Evolutionary conservation across 208 protist genomes (phyloP).

Genomic region (Wallacemonas sp.): DNA sequence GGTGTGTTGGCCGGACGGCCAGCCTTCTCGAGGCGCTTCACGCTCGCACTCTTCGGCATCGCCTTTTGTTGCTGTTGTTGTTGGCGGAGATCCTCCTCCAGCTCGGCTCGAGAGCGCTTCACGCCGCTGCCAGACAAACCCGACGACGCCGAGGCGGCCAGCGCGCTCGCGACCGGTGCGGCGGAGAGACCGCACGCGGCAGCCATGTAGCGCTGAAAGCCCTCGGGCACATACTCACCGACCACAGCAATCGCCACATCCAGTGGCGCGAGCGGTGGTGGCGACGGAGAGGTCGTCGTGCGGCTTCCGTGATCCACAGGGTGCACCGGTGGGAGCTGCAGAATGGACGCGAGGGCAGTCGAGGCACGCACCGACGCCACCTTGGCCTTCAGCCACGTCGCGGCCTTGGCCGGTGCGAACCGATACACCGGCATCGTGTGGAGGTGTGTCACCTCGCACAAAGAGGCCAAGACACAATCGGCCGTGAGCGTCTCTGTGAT

Average conservation of each 20-base stretch:
- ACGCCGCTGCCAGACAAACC: constrained; percentile 6
- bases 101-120: not conserved
- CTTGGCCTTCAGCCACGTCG: constrained; percentile 45
- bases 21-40: constrained; percentile 59
- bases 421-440: constrained; percentile 34
- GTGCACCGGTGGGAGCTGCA: constrained; percentile 32
- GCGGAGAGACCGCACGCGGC: constrained; percentile 36
- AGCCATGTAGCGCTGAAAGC: constrained; percentile 30
- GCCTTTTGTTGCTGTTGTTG: constrained; percentile 6
- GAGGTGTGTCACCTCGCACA: constrained; percentile 55
- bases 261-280: not conserved
- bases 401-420: constrained; percentile 50
- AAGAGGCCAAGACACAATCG: constrained; percentile 32
- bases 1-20: constrained; percentile 55
- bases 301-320: too few relatives aligned
- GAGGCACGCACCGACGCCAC: constrained; percentile 34
- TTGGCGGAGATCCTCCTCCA: not conserved
- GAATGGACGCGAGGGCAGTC: constrained; percentile 29
- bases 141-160: not conserved
- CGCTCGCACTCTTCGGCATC: constrained; percentile 43
- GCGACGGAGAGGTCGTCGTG: too few relatives aligned
- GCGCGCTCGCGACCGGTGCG: not conserved
- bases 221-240: constrained; percentile 63
- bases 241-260: constrained; percentile 56
- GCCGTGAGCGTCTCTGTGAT: constrained; percentile 35